These are phyloP conservation scores for Sclerotinia spermophila DNA, from an alignment of 2,329 filamentous ascomycete genomes.

Conservation along the genomic window DNA sequence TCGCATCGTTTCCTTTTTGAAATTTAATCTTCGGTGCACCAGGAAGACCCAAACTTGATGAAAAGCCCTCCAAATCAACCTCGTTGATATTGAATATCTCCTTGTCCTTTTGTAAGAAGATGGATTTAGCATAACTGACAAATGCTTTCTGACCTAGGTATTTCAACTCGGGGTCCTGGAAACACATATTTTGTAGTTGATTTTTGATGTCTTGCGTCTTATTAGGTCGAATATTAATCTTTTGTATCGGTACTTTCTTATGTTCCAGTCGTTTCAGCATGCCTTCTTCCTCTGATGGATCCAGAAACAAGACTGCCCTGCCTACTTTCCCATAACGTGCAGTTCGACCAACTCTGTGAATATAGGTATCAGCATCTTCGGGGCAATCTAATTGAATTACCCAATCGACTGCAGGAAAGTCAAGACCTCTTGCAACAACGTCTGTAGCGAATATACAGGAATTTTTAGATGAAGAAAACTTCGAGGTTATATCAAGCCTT, in stretches of 20 bases:
- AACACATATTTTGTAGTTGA: slow-evolving; percentile 90
- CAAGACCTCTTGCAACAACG: slow-evolving; percentile 87
- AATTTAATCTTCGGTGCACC: slow-evolving; percentile 93
- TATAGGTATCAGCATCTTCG: slow-evolving; percentile 95
- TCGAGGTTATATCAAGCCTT: slow-evolving; percentile 79
- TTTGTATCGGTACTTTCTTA: slow-evolving; percentile 85
- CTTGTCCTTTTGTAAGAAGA: slow-evolving; percentile 88
- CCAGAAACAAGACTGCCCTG: slow-evolving; percentile 83
- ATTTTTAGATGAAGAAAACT: slow-evolving; percentile 76
- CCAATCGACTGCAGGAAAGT: slow-evolving; percentile 97
- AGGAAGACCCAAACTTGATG: slow-evolving; percentile 79
- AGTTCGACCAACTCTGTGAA: slow-evolving; percentile 90
- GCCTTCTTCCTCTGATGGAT: slow-evolving; percentile 87
- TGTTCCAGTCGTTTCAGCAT: slow-evolving; percentile 82
- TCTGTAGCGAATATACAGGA: slow-evolving; percentile 94
- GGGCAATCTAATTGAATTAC: slow-evolving; percentile 98
- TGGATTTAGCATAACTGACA: slow-evolving; percentile 78
- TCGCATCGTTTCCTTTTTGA: slow-evolving; percentile 82
- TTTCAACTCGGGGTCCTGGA: slow-evolving; percentile 89
- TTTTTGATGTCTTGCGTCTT: slow-evolving; percentile 84
- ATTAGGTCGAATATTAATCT: slow-evolving; percentile 80
- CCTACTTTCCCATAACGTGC: slow-evolving; percentile 90
- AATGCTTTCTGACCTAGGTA: slow-evolving; percentile 97
- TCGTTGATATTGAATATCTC: slow-evolving; percentile 82
- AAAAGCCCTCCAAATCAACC: slow-evolving; percentile 81